phyloP scores from a whole-genome alignment of 495 filamentous ascomycete species.

The Filosporella fistucella region DNA sequence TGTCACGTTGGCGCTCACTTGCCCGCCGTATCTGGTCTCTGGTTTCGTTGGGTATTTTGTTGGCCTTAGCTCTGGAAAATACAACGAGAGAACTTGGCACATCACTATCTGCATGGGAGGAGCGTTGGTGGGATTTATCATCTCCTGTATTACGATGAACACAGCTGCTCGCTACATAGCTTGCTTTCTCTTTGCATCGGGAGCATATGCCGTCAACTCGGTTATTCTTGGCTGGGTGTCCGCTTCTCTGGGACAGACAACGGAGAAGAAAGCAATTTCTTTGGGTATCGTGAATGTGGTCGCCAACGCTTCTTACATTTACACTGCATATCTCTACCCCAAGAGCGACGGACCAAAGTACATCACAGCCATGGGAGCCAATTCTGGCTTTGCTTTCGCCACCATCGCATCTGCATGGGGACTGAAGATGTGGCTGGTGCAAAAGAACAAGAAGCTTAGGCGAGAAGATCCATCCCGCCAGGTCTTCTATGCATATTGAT shows the following conservation, averaged over 20 bases:
- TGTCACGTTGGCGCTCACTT: slow-evolving; percentile 6
- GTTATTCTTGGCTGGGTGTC: slow-evolving; percentile 35
- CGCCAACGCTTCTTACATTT: slow-evolving; percentile 13
- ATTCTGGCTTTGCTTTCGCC: slow-evolving; percentile 6
- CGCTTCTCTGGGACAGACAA: slow-evolving; percentile 28
- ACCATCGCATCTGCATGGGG: slow-evolving; percentile 1
- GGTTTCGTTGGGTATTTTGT: slow-evolving; percentile 27
- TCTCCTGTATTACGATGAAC: slow-evolving; percentile 28
- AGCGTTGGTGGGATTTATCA: slow-evolving; percentile 35
- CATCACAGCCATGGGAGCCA: slow-evolving; percentile 21
- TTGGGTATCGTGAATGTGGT: slow-evolving; percentile 16
- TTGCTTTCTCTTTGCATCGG: slow-evolving; percentile 30
- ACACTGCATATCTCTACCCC: slow-evolving; percentile 16
- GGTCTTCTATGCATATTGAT: slow-evolving; percentile 5
- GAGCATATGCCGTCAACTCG: slow-evolving; percentile 32
- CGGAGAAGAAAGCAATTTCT: slow-evolving; percentile 26
- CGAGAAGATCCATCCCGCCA: background rate
- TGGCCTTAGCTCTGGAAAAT: slow-evolving; percentile 26
- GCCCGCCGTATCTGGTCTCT: slow-evolving; percentile 28
- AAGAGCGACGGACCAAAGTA: slow-evolving; percentile 18
- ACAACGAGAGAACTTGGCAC: slow-evolving; percentile 38
- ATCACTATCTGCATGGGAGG: slow-evolving; percentile 26
- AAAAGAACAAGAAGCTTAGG: slow-evolving; percentile 5
- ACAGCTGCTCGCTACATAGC: slow-evolving; percentile 30
- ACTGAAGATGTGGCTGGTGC: background rate